A percentile compares a stretch with the other conserved stretches of the same genome.
These are phyloP conservation scores for Crithidia sp. DNA, from an alignment of 208 protist genomes.

Conservation along the genomic window DNA sequence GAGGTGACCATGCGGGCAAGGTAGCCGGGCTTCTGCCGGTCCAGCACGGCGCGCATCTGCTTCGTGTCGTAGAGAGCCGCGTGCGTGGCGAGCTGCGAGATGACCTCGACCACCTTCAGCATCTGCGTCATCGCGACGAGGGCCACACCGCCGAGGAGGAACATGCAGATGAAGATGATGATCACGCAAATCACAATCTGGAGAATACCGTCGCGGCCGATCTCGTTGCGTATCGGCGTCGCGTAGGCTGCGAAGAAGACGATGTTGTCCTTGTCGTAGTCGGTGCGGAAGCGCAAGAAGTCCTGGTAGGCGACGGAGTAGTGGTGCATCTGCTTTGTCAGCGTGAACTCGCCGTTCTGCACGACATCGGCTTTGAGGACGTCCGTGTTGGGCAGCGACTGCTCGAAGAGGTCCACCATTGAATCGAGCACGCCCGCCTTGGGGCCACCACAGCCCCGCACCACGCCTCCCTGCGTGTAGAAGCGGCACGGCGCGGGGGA, in stretches of 20 bases:
- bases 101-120: conserved; percentile 49
- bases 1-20: conserved; percentile 28
- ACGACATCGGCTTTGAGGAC: conserved; percentile 13
- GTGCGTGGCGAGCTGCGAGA: conserved; percentile 60
- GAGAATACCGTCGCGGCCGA: conserved; percentile 39
- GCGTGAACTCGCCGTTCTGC: conserved; percentile 2
- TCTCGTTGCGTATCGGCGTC: conserved; percentile 36
- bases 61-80: conserved; percentile 61
- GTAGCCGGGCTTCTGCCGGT: conserved; percentile 19
- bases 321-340: conserved; percentile 25
- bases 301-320: conserved; percentile 48
- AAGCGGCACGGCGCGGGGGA: conserved; percentile 1
- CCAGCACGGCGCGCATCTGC: conserved; percentile 47
- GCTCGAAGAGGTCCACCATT: conserved; percentile 38
- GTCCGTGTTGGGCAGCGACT: neutral
- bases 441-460: neutral
- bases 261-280: conserved; percentile 12
- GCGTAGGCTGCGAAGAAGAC: conserved; percentile 61
- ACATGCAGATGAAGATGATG: conserved; percentile 56
- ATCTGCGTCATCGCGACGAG: conserved; percentile 47
- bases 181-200: conserved; percentile 62
- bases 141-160: conserved; percentile 49
- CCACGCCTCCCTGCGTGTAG: neutral
- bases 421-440: conserved; percentile 17
- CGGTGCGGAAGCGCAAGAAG: conserved; percentile 43